A percentile compares a stretch with the other conserved stretches of the same genome.
Conservation (phyloP, 1,139 yeast species). For the Blastobotrys petasosporus region DNA sequence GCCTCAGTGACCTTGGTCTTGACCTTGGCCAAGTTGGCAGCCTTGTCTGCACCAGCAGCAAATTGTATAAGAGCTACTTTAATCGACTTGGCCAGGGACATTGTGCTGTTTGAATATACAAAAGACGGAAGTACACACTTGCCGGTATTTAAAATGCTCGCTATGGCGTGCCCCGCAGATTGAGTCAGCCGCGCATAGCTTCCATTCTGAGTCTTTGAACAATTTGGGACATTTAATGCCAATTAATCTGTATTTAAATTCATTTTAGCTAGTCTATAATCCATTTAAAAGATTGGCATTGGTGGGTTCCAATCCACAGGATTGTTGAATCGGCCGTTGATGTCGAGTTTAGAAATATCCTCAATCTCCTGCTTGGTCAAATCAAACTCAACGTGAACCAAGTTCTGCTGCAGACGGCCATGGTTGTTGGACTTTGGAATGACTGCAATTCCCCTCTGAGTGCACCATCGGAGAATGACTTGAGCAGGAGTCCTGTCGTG, state of each 20-base stretch:
- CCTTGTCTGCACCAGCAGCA: conserved; percentile 65
- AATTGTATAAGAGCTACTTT: conserved; percentile 75
- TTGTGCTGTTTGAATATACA: background rate
- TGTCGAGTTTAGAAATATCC: conserved; percentile 47
- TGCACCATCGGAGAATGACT: conserved; percentile 63
- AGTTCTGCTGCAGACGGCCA: conserved; percentile 51
- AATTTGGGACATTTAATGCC: too few species aligned
- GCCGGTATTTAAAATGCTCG: too few species aligned
- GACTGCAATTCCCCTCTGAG: conserved; percentile 60
- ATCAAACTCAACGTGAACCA: conserved; percentile 51
- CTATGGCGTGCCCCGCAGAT: too few species aligned
- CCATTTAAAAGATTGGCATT: conserved; percentile 44
- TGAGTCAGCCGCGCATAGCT: too few species aligned
- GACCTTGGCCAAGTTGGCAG: conserved; percentile 55
- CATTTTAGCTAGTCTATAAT: too few species aligned
- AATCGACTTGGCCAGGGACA: conserved; percentile 20
- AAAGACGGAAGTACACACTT: background rate
- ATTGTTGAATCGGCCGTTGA: conserved; percentile 73
- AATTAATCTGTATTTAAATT: too few species aligned
- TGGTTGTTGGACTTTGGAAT: conserved; percentile 64
- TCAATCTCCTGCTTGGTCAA: conserved; percentile 44
- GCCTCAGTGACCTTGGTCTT: conserved; percentile 52
- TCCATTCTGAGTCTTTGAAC: too few species aligned
- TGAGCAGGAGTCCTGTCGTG: conserved; percentile 54
- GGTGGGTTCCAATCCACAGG: conserved; percentile 68